Percentiles rank a stretch among this genome's conserved stretches.
phyloP scores from a whole-genome alignment of 768 basidiomycete genomes.

The Leucocoprinus birnbaumii region DNA sequence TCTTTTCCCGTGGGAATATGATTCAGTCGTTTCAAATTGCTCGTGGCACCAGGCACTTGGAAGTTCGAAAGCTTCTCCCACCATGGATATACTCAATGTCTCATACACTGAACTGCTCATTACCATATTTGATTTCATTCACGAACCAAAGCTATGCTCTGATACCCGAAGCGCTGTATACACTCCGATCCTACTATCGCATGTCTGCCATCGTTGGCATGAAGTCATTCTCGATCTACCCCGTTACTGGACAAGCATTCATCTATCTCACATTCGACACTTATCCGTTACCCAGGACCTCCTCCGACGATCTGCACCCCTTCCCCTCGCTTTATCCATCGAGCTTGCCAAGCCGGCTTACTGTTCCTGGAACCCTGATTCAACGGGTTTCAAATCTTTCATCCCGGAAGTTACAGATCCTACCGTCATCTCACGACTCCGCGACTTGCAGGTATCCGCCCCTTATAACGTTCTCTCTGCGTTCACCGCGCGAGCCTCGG shows the following conservation, averaged over 20 bases:
- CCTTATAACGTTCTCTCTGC: not conserved
- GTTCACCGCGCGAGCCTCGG: not conserved
- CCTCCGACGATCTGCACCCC: not conserved
- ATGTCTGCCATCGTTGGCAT: conserved; percentile 4
- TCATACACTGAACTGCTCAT: conserved; percentile 5
- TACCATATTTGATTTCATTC: conserved; percentile 4
- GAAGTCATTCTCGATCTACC: conserved; percentile 5
- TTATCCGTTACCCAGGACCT: not conserved
- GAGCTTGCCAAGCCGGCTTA: not conserved
- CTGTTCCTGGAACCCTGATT: not conserved
- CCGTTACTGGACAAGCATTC: conserved; percentile 5
- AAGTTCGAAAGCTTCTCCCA: not conserved
- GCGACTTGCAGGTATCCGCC: not conserved
- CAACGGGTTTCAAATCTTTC: not conserved
- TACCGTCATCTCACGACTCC: conserved; percentile 1
- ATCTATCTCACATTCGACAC: conserved; percentile 3
- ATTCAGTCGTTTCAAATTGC: too few relatives aligned
- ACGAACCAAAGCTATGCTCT: conserved; percentile 2
- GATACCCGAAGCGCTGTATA: conserved; percentile 2
- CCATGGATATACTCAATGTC: not conserved
- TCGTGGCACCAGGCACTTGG: too few relatives aligned
- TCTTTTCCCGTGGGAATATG: conserved; percentile 1
- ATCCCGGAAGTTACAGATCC: not conserved
- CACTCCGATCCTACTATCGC: conserved; percentile 1
- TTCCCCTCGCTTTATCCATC: conserved; percentile 1